These are phyloP conservation scores for Eucalyptus brandiana DNA, from an alignment of 345 rosid species.

Conservation along the genomic window DNA sequence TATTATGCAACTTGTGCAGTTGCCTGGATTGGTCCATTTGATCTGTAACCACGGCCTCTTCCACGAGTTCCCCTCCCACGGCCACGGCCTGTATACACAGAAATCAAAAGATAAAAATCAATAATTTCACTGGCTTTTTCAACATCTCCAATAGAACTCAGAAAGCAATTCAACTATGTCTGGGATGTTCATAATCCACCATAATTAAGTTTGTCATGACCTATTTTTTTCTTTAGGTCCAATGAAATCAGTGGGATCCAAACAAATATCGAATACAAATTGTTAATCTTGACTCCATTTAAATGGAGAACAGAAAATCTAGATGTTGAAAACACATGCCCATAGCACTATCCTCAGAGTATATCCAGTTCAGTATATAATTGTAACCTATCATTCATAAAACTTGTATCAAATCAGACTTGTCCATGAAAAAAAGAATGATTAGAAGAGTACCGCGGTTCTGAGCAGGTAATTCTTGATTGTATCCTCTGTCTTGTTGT, in stretches of 20 bases:
- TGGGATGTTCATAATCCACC: not conserved
- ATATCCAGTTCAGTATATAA: not conserved
- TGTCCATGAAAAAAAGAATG: not conserved
- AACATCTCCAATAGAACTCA: not conserved
- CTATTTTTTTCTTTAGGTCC: not conserved
- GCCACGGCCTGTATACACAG: constrained; percentile 44
- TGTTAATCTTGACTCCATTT: not conserved
- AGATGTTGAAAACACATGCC: not conserved
- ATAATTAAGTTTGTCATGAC: not conserved
- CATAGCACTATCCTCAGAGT: not conserved
- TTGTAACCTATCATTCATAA: not conserved
- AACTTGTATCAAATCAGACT: not conserved
- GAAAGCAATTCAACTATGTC: not conserved
- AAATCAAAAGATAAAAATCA: not conserved
- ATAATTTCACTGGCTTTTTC: not conserved
- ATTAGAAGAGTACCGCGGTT: constrained; percentile 1
- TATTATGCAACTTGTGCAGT: constrained; percentile 21
- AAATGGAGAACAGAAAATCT: not conserved
- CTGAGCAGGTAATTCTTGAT: constrained; percentile 42
- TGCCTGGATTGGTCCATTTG: constrained; percentile 44
- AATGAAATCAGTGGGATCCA: not conserved
- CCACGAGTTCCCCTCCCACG: constrained; percentile 66
- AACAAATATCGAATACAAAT: not conserved
- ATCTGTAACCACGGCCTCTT: constrained; percentile 60
- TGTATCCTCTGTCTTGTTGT: constrained; percentile 15